A percentile compares a stretch with the other conserved stretches of the same genome.
phyloP scores from a whole-genome alignment of 805 yeast species.

The Limtongia smithiae region DNA sequence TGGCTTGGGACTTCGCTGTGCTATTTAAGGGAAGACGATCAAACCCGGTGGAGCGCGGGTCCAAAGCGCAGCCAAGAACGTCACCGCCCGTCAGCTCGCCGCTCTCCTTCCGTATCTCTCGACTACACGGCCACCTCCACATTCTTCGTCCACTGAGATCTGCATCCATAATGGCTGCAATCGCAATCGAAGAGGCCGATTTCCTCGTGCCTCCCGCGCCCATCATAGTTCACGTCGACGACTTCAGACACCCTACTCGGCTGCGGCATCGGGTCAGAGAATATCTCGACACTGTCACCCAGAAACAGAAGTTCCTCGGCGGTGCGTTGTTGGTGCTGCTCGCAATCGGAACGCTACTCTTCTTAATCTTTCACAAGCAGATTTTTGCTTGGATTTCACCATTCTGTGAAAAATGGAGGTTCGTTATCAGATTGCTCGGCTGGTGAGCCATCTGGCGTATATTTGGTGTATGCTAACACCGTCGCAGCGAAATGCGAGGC shows the following conservation, averaged over 20 bases:
- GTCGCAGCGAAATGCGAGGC: constrained; percentile 31
- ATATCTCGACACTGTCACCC: constrained; percentile 13
- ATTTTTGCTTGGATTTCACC: constrained; percentile 36
- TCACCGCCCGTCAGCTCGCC: too few species aligned
- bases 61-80: too few species aligned
- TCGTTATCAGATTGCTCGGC: background rate
- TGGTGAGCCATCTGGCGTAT: background rate
- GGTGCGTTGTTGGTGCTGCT: constrained; percentile 5
- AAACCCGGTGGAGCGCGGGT: too few species aligned
- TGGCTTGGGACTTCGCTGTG: too few species aligned
- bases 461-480: background rate
- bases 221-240: background rate
- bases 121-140: too few species aligned
- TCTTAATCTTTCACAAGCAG: constrained; percentile 38
- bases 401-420: constrained; percentile 35
- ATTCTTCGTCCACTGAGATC: too few species aligned
- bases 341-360: constrained; percentile 24
- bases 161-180: too few species aligned
- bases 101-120: too few species aligned
- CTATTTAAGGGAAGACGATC: too few species aligned
- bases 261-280: constrained; percentile 9
- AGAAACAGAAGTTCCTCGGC: constrained; percentile 21
- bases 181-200: constrained; percentile 20
- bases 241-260: constrained; percentile 9
- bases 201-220: constrained; percentile 18